These are phyloP conservation scores for Talaromyces marneffei DNA, from an alignment of 2,329 filamentous ascomycete species.

Conservation along the genomic window DNA sequence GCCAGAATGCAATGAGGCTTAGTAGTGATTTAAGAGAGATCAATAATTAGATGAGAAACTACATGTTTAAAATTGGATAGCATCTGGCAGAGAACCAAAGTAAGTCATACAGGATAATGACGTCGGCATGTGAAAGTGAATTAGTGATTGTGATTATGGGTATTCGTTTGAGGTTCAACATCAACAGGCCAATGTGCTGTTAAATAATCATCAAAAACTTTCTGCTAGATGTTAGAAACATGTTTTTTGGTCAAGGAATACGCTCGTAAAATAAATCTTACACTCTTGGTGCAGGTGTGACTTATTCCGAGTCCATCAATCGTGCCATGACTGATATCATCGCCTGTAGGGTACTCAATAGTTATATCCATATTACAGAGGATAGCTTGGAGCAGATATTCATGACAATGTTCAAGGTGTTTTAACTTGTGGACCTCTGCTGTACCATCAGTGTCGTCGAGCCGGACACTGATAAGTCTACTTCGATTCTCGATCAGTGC, in stretches of 20 bases:
- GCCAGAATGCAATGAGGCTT: too few relatives aligned
- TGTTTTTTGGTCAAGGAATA: constrained; percentile 7
- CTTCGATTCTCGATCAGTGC: too few relatives aligned
- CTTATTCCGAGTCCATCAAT: background rate
- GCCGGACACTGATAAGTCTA: too few relatives aligned
- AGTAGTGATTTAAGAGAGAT: background rate
- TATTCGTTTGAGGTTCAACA: background rate
- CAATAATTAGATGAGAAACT: background rate
- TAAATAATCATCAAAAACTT: background rate
- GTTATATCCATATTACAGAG: constrained; percentile 1
- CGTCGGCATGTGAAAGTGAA: too few relatives aligned
- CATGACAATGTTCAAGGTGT: background rate
- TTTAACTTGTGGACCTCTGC: too few relatives aligned
- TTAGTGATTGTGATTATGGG: too few relatives aligned
- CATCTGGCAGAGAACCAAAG: too few relatives aligned
- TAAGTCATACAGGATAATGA: too few relatives aligned
- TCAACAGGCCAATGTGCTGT: background rate
- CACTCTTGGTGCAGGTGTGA: background rate
- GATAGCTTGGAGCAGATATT: background rate
- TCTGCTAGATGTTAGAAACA: constrained; percentile 38
- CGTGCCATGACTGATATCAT: background rate
- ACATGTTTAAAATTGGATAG: too few relatives aligned
- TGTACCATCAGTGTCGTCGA: too few relatives aligned
- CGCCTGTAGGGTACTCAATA: background rate
- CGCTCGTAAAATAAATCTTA: background rate